phyloP scores from a whole-genome alignment of 495 filamentous ascomycete genomes.

The Podospora pseudopauciseta region DNA sequence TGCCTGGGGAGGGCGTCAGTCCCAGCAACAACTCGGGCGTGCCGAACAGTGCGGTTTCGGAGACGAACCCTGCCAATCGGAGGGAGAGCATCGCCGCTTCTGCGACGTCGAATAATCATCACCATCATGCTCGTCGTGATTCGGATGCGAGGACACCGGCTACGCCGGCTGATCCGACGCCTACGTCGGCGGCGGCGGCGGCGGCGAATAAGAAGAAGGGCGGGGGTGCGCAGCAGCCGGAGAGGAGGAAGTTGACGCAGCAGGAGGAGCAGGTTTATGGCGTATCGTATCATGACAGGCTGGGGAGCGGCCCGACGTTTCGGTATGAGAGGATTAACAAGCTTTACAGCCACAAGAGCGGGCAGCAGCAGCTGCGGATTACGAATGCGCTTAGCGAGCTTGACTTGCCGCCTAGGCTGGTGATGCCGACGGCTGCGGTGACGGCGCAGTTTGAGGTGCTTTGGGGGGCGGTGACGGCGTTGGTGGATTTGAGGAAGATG shows the following conservation, averaged over 20 bases:
- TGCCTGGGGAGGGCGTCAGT: constrained; percentile 45
- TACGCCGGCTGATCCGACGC: constrained; percentile 32
- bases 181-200: constrained; percentile 18
- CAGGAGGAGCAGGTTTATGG: constrained; percentile 77
- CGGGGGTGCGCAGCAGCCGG: constrained; percentile 36
- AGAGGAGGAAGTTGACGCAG: constrained; percentile 65
- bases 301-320: constrained; percentile 69
- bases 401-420: constrained; percentile 69
- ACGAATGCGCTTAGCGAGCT: constrained; percentile 72
- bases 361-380: constrained; percentile 77
- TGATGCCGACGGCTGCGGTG: constrained; percentile 82
- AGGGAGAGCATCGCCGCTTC: constrained; percentile 51
- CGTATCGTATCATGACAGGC: constrained; percentile 79
- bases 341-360: constrained; percentile 75
- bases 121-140: constrained; percentile 51
- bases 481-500: constrained; percentile 81
- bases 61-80: constrained; percentile 32
- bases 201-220: constrained; percentile 54
- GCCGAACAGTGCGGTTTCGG: constrained; percentile 35
- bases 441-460: constrained; percentile 78
- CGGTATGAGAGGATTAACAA: constrained; percentile 80
- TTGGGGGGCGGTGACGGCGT: constrained; percentile 63
- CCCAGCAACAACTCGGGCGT: constrained; percentile 31
- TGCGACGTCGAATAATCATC: constrained; percentile 24
- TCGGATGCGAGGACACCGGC: constrained; percentile 47